Evolutionary conservation across 345 rosid species (phyloP), one percentile per base, ranked within the genome.

Genomic region (Sisymbrium altissimum): DNA sequence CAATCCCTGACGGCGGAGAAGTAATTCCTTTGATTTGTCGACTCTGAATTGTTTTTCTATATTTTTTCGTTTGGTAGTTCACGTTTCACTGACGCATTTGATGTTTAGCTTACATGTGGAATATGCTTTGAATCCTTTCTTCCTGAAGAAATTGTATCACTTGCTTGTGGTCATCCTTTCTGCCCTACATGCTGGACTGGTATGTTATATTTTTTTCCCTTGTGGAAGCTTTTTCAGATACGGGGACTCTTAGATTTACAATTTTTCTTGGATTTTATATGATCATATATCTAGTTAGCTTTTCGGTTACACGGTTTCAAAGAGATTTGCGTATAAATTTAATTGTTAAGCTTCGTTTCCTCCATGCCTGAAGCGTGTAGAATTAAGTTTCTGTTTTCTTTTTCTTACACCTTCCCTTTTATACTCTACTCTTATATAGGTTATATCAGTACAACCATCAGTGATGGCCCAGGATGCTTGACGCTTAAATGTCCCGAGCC

Each of bases 161-260:
- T 87, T 75, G 87, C 90, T 77, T 96, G 99, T 86, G 99, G 97
- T 67, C 99, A 96, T 83, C 99, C 96, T 62, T 96, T 86, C 81
- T 96, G 99, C 80, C 9, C 69, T 36, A 38, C 83, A 52, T 96
- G 99, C 81, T 96, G 99, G 99, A 75, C 79, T 80, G 97, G 99
- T 90, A 68, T 32, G 60, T 13, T 39, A 10, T 40, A 10, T 40
- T 3, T 19, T 53, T 4, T 32, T 14, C 45, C 50, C 19, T 18
- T 54, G 45, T 29, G 9, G 32, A 29, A 66, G 44, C 32, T 44
- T 46, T 32, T 46, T 27, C 18, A 25, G 50, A 23, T 44, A 45
- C n/a, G 6, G 64, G 45, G 62, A 19, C 41, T 57, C 45, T 19
- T 57, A 35, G 12, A 5, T 61, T 48, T 58, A 7, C 4, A 27